Percentiles rank a stretch among this genome's conserved stretches.
phyloP scores from a whole-genome alignment of 23 red algal genomes.

The Pyropia haitanensis region DNA sequence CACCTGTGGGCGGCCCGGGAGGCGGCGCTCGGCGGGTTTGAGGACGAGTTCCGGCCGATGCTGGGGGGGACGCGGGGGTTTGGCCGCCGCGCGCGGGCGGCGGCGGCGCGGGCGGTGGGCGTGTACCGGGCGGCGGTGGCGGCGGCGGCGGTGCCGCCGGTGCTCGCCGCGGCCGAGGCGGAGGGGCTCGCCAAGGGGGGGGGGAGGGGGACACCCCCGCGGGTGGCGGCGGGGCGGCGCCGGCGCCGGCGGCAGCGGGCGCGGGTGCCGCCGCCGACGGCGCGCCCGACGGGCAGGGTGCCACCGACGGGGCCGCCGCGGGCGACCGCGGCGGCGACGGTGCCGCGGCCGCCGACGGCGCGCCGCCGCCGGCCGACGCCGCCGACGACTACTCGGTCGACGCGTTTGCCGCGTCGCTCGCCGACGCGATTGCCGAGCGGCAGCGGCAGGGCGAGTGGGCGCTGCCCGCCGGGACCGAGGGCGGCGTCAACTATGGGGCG shows the following conservation, averaged over 20 bases:
- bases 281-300: no score
- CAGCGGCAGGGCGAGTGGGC: conserved; percentile 47
- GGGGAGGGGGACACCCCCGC: no score
- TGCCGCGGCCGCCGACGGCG: background rate
- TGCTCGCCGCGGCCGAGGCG: no score
- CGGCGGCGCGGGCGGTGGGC: conserved; percentile 2
- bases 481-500: conserved; percentile 4
- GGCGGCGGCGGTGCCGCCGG: no score
- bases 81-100: conserved; percentile 26
- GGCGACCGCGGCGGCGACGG: conserved; percentile 2
- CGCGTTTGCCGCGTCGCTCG: conserved; percentile 41
- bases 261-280: no score
- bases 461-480: conserved; percentile 30
- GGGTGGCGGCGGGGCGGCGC: no score
- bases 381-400: conserved; percentile 44
- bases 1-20: conserved; percentile 42
- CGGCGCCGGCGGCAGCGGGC: no score
- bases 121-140: background rate
- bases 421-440: conserved; percentile 50
- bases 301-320: no score
- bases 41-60: conserved; percentile 80
- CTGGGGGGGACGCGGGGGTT: conserved; percentile 63
- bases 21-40: conserved; percentile 40
- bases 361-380: background rate
- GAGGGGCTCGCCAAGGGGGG: no score